These are phyloP conservation scores for Mycena amicta DNA, from an alignment of 768 basidiomycete genomes.

Conservation along the genomic window DNA sequence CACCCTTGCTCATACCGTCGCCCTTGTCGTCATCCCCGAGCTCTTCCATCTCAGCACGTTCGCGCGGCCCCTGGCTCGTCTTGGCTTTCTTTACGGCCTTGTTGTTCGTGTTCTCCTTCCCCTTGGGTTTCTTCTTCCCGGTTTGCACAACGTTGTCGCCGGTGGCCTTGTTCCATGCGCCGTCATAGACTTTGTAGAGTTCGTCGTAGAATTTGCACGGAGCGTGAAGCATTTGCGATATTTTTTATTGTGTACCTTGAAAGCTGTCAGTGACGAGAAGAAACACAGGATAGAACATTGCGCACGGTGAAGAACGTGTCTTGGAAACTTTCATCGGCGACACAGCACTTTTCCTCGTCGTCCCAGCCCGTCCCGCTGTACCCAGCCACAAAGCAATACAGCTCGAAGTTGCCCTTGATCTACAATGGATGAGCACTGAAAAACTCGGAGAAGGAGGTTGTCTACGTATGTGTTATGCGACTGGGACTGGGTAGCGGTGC, in stretches of 20 bases:
- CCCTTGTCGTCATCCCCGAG: neutral
- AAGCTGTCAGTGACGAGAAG: too few relatives aligned
- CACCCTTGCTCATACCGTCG: too few relatives aligned
- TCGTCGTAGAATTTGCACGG: neutral
- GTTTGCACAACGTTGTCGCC: constrained; percentile 1
- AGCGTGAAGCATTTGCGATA: constrained; percentile 1
- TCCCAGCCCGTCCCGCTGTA: neutral
- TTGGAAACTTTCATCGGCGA: neutral
- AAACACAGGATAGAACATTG: too few relatives aligned
- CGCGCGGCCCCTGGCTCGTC: neutral
- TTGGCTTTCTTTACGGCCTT: neutral
- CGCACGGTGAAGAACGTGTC: constrained; percentile 3
- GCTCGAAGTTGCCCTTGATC: neutral
- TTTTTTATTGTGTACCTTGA: neutral
- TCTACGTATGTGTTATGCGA: neutral
- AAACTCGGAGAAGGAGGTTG: too few relatives aligned
- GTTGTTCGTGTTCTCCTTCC: neutral
- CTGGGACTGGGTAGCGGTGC: neutral
- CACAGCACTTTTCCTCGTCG: neutral
- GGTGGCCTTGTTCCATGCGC: neutral
- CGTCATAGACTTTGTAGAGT: constrained; percentile 1
- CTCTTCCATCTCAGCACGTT: neutral
- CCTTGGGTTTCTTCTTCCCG: neutral
- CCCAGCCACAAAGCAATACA: constrained; percentile 2
- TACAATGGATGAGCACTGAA: neutral